These are phyloP conservation scores for Parathielavia hyrcaniae DNA, from an alignment of 495 filamentous ascomycete species.

Conservation along the genomic window DNA sequence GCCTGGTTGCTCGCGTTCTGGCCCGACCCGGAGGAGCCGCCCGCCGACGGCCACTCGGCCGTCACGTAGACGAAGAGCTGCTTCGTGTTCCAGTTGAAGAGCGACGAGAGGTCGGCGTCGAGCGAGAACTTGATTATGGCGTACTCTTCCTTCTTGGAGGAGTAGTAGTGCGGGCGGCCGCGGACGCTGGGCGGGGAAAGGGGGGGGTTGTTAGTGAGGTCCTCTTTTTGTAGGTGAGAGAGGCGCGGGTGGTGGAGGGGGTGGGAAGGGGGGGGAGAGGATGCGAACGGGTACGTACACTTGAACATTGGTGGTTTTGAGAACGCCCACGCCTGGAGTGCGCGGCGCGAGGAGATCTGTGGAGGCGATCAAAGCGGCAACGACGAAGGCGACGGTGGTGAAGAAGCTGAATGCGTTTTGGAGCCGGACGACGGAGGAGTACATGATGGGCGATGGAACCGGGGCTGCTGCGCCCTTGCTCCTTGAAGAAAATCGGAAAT, in stretches of 20 bases:
- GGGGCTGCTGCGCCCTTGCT: slow-evolving; percentile 9
- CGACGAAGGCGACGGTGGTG: slow-evolving; percentile 81
- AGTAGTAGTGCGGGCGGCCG: slow-evolving; percentile 91
- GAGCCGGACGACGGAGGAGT: slow-evolving; percentile 71
- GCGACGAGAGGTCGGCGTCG: slow-evolving; percentile 72
- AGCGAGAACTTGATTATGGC: slow-evolving; percentile 90
- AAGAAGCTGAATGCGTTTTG: slow-evolving; percentile 98
- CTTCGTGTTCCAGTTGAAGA: slow-evolving; percentile 99
- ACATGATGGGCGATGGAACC: slow-evolving; percentile 54
- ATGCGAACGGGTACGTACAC: slow-evolving; percentile 55
- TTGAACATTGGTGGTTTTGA: slow-evolving; percentile 72
- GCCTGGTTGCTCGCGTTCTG: slow-evolving; percentile 56
- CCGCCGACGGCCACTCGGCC: slow-evolving; percentile 66
- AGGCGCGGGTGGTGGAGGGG: no score
- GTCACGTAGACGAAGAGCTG: slow-evolving; percentile 94
- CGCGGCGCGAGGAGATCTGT: slow-evolving; percentile 70
- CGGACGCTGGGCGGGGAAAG: slow-evolving; percentile 53
- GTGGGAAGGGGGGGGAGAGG: slow-evolving; percentile 6
- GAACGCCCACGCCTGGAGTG: slow-evolving; percentile 53
- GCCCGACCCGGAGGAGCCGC: slow-evolving; percentile 15
- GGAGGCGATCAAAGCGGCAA: slow-evolving; percentile 70
- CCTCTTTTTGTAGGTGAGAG: no score
- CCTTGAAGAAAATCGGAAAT: neutral
- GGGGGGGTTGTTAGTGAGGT: slow-evolving; percentile 1
- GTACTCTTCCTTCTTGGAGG: slow-evolving; percentile 85